Conservation (phyloP, 805 yeast species). For the Priceomyces fermenticarens region DNA sequence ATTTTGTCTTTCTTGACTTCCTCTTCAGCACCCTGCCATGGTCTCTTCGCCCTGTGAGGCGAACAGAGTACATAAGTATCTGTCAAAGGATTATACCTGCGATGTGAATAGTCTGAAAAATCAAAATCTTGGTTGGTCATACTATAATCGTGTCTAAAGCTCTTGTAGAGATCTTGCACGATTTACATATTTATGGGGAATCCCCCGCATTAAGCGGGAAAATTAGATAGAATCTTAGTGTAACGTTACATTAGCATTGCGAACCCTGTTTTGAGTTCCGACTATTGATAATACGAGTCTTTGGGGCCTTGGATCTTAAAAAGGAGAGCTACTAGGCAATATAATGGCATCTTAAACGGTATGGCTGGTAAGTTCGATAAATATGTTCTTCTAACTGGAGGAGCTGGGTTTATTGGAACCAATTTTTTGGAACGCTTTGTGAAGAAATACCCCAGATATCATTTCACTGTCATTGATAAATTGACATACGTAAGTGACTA, state of each 20-base stretch:
- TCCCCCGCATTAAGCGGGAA: not conserved
- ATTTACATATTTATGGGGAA: not conserved
- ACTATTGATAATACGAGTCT: not conserved
- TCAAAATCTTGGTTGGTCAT: conserved; percentile 34
- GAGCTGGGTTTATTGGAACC: conserved; percentile 58
- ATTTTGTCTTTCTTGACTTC: conserved; percentile 35
- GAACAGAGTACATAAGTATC: conserved; percentile 68
- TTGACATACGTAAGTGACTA: conserved; percentile 43
- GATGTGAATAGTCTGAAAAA: conserved; percentile 59
- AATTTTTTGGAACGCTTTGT: conserved; percentile 40
- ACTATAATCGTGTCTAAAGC: conserved; percentile 11
- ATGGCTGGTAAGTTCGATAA: conserved; percentile 6
- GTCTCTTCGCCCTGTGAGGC: conserved; percentile 75
- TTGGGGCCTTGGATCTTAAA: not conserved
- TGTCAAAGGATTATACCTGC: conserved; percentile 69
- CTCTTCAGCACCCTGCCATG: conserved; percentile 79
- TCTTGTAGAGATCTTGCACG: not conserved
- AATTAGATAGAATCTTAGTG: not conserved
- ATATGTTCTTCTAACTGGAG: conserved; percentile 48
- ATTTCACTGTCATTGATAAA: conserved; percentile 45
- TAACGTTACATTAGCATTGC: conserved; percentile 7
- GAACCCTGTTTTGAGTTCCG: not conserved
- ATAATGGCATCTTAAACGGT: not conserved
- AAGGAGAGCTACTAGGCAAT: too few relatives aligned
- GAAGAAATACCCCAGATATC: conserved; percentile 20